Evolutionary conservation across 257 asterid species (phyloP).

Genomic region (Capsicum pubescens): DNA sequence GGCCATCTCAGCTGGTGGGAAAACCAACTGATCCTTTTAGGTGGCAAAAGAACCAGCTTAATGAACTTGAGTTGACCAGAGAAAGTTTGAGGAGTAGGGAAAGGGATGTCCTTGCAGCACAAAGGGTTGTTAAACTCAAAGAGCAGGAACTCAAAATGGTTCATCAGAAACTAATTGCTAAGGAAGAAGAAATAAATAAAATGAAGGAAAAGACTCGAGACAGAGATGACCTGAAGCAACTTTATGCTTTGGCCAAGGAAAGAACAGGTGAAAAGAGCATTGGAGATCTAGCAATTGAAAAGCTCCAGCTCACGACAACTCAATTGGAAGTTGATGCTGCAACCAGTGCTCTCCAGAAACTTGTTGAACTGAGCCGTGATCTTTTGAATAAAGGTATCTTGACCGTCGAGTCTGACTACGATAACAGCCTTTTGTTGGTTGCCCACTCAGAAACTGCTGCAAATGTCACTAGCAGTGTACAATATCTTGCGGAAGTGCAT

Average conservation of each 20-base stretch:
- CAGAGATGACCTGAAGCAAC: conserved; percentile 49
- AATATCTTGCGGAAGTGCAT: conserved; percentile 49
- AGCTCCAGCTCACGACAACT: conserved; percentile 72
- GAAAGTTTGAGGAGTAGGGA: conserved; percentile 71
- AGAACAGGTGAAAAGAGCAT: conserved; percentile 55
- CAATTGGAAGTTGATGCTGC: conserved; percentile 85
- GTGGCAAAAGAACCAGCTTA: conserved; percentile 60
- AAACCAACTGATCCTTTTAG: conserved; percentile 39
- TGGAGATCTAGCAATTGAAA: conserved; percentile 72
- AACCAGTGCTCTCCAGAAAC: conserved; percentile 60
- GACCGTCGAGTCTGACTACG: conserved; percentile 45
- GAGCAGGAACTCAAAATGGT: conserved; percentile 67
- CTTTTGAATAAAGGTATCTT: conserved; percentile 54
- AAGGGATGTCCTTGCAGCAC: conserved; percentile 64
- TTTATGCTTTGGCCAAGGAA: conserved; percentile 63
- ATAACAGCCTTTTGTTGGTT: conserved; percentile 19
- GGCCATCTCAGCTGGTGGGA: conserved; percentile 34
- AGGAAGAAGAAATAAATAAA: conserved; percentile 62
- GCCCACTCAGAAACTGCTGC: conserved; percentile 31
- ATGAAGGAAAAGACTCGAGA: conserved; percentile 56
- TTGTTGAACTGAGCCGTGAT: conserved; percentile 71
- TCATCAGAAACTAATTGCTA: conserved; percentile 48
- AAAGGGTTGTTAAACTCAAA: conserved; percentile 61
- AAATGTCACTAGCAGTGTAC: background rate
- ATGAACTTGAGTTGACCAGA: conserved; percentile 62